Base-by-base conservation (phyloP, 2,329 filamentous ascomycete species). In the Parasarocladium wereldwijsianum region DNA sequence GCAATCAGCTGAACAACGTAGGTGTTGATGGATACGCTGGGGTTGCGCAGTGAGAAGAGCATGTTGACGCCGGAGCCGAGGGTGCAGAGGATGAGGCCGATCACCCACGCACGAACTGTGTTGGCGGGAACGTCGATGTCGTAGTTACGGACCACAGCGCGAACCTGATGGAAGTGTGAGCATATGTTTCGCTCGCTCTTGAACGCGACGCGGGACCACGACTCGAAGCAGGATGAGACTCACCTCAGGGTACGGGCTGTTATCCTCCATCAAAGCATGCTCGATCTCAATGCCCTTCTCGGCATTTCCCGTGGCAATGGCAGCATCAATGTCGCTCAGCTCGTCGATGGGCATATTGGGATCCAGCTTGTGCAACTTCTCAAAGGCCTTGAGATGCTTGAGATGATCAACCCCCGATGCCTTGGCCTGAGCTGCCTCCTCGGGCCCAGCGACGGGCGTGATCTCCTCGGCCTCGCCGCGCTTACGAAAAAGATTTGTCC, bases 161-260 rank as follows among this genome's bases (percentile, higher is more conserved):
- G 68, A 32, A 77, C 73, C 54, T 75, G 56, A 17, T 32, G 32
- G 24, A 19, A n/a, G 19, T n/a, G n/a, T 30, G 36, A 34, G 24
- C 23, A 26, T 33, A 22, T 14, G 8, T 32, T 29, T 20, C 22
- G 19, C 15, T 19, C n/a, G n/a, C n/a, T n/a, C n/a, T n/a, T n/a
- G n/a, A n/a, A n/a, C n/a, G n/a, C n/a, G n/a, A n/a, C n/a, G n/a
- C n/a, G n/a, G n/a, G n/a, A n/a, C n/a, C n/a, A n/a, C n/a, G n/a
- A n/a, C n/a, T n/a, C n/a, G n/a, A n/a, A n/a, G n/a, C n/a, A n/a
- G 16, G 16, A 16, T n/a, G 6, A 28, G n/a, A 8, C 16, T 16
- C 47, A 74, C 70, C 53, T 77, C 72, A 21, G 70, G 69, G 43
- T 77, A 78, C 3, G 73, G 73, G 27, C 72, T 77, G 46, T 77